Base-by-base conservation (phyloP, 2,329 filamentous ascomycete genomes). In the Ciborinia camelliae region DNA sequence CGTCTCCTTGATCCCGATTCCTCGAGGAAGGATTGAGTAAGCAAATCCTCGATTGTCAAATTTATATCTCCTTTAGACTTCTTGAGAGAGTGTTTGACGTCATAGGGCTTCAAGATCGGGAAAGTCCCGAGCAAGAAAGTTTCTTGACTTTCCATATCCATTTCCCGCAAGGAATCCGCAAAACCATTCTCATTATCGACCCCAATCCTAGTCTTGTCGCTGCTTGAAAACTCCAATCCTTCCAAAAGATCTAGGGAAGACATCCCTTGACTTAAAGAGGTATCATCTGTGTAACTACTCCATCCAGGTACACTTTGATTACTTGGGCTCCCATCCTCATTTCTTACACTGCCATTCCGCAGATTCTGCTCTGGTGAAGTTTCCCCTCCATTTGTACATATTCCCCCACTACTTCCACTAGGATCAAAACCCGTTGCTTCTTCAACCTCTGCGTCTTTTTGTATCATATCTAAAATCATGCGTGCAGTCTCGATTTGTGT, bases 341-440 rank as follows among this genome's bases (percentile, higher is more conserved):
- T 26, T 48, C 50, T 65, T 12, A 53, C 66, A 48, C 43, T 45
- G 26, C 71, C 64, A 30, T 66, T 66, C 14, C 66, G 54, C 14
- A 69, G 18, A 61, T n/a, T 26, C 28, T 63, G 41, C 30, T 63
- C 52, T 15, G 12, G n/a, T 26, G 39, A 32, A 57, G 12, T 12
- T 28, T 47, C 61, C 14, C 61, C 63, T 32, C 48, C 57, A 23
- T 52, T 53, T 39, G 47, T 45, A 37, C 47, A 62, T 70, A 57
- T 65, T 62, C 51, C 70, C 72, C 82, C 83, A 35, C 86, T 84
- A 32, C 88, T 85, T 3, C 90, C 91, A 39, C 90, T 91, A 0
- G 90, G 85, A 69, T 95, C 91, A 73, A 96, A 96, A 0, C 87
- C 87, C 12, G 85, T 87, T 20, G 86, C 84, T 72, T 95, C 90